A percentile compares a stretch with the other conserved stretches of the same genome.
These are phyloP conservation scores for Orychophragmus violaceus DNA, from an alignment of 345 rosid species.

Conservation along the genomic window DNA sequence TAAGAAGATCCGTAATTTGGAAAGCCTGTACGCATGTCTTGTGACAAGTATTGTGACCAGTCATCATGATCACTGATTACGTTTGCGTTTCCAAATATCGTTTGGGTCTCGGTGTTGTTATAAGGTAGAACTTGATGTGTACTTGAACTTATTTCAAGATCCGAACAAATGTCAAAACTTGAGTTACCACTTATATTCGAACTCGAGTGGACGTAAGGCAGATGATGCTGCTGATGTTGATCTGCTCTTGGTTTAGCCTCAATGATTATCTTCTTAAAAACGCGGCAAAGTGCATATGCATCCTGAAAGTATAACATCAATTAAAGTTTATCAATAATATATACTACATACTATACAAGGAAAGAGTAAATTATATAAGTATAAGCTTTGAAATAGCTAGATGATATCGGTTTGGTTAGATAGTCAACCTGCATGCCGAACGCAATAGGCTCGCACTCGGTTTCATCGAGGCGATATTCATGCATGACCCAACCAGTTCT, in stretches of 20 bases:
- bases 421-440: constrained; percentile 62
- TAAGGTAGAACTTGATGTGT: constrained; percentile 25
- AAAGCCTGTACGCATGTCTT: constrained; percentile 44
- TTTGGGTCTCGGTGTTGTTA: constrained; percentile 6
- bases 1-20: constrained; percentile 29
- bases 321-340: background rate
- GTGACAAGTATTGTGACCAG: constrained; percentile 49
- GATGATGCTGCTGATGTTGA: constrained; percentile 24
- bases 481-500: constrained; percentile 98
- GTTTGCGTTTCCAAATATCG: constrained; percentile 25
- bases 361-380: background rate
- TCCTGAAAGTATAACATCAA: constrained; percentile 38
- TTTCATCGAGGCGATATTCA: constrained; percentile 86
- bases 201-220: constrained; percentile 13
- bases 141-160: constrained; percentile 37
- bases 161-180: constrained; percentile 40
- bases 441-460: constrained; percentile 57
- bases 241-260: constrained; percentile 53
- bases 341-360: background rate
- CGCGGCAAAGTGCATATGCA: constrained; percentile 88
- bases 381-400: too few species aligned
- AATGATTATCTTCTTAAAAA: constrained; percentile 61
- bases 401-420: background rate
- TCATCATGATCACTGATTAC: constrained; percentile 27
- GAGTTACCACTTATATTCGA: constrained; percentile 36